Evolutionary conservation across 129 eudicot genomes (phyloP).

Genomic region (Artemisia annua): DNA sequence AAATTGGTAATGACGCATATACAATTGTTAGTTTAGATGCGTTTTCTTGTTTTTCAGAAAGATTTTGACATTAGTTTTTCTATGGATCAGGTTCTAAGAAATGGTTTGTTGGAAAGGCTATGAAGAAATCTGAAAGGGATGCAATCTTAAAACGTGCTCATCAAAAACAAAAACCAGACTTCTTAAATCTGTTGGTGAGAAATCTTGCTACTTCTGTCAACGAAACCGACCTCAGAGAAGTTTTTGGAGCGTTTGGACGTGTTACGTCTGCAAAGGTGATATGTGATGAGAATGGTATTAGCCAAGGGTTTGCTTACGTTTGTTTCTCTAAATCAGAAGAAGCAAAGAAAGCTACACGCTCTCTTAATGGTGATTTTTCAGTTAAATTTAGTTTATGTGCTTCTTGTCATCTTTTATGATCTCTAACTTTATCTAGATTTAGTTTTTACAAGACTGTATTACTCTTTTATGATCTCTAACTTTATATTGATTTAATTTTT

Average conservation of each 20-base stretch:
- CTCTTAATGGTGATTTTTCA: slow-evolving; percentile 36
- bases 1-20: slow-evolving; percentile 23
- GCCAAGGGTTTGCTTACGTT: slow-evolving; percentile 45
- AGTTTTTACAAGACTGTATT: too few species aligned
- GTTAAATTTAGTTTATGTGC: too few species aligned
- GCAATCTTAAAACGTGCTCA: slow-evolving; percentile 17
- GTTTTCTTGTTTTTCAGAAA: background rate
- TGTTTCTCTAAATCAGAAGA: slow-evolving; percentile 39
- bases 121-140: slow-evolving; percentile 43
- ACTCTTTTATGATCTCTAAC: background rate
- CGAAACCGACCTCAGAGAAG: slow-evolving; percentile 30
- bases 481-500: slow-evolving; percentile 14
- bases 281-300: slow-evolving; percentile 36
- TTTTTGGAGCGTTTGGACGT: slow-evolving; percentile 41
- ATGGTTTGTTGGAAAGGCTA: slow-evolving; percentile 47
- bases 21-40: background rate
- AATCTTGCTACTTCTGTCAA: slow-evolving; percentile 38
- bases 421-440: too few species aligned
- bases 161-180: slow-evolving; percentile 10
- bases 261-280: slow-evolving; percentile 44
- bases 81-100: slow-evolving; percentile 41
- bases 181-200: slow-evolving; percentile 31
- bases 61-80: background rate
- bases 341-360: slow-evolving; percentile 41
- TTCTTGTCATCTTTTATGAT: too few species aligned